These are phyloP conservation scores for Evernia prunastri DNA, from an alignment of 495 filamentous ascomycete genomes.

Conservation along the genomic window DNA sequence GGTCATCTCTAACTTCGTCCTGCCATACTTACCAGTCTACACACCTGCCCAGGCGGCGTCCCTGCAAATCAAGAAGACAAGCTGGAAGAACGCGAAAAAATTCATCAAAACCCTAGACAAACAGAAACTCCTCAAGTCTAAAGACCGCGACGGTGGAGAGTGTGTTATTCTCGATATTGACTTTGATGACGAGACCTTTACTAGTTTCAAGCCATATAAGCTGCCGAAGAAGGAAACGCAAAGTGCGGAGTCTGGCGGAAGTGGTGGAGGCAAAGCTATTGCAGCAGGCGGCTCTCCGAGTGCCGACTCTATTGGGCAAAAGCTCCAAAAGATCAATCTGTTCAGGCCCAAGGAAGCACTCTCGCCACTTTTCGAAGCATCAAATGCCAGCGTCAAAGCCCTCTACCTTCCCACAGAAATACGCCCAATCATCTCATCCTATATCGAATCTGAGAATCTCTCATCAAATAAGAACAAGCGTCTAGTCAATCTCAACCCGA, in stretches of 20 bases:
- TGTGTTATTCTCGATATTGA: slow-evolving; percentile 62
- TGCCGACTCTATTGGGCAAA: slow-evolving; percentile 51
- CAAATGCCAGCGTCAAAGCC: slow-evolving; percentile 30
- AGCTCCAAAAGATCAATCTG: slow-evolving; percentile 47
- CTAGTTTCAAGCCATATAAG: slow-evolving; percentile 56
- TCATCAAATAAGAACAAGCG: slow-evolving; percentile 53
- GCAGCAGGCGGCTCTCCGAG: slow-evolving; percentile 30
- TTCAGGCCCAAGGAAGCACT: slow-evolving; percentile 53
- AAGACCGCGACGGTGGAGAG: slow-evolving; percentile 61
- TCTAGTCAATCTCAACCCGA: slow-evolving; percentile 56
- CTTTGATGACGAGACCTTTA: slow-evolving; percentile 50
- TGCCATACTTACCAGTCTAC: slow-evolving; percentile 60
- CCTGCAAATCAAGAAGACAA: slow-evolving; percentile 67
- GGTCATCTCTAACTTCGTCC: slow-evolving; percentile 58
- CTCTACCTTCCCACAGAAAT: slow-evolving; percentile 46
- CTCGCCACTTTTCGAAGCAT: slow-evolving; percentile 47
- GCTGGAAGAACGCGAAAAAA: slow-evolving; percentile 68
- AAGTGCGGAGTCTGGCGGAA: slow-evolving; percentile 32
- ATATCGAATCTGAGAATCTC: slow-evolving; percentile 45
- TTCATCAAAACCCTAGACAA: slow-evolving; percentile 70
- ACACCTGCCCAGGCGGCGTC: slow-evolving; percentile 48
- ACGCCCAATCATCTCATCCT: slow-evolving; percentile 45
- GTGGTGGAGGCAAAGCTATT: slow-evolving; percentile 40
- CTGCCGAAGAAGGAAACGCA: slow-evolving; percentile 50
- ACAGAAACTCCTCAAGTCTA: slow-evolving; percentile 53